Conservation (phyloP, 2,329 filamentous ascomycete genomes). For the Alternaria incomplexa region DNA sequence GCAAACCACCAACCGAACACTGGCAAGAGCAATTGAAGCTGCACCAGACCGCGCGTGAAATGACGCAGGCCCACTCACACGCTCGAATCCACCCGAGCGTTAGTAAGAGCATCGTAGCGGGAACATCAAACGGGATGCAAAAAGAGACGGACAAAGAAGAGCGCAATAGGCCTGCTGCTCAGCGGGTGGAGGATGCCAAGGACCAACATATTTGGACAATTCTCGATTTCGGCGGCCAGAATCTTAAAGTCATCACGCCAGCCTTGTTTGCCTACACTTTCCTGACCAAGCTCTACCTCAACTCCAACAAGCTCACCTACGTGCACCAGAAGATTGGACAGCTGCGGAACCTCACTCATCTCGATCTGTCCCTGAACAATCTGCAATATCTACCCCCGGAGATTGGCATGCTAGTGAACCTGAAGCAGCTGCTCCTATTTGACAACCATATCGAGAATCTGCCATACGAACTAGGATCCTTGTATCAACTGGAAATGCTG, state of each 20-base stretch:
- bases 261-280: conserved; percentile 87
- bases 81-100: conserved; percentile 73
- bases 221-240: conserved; percentile 95
- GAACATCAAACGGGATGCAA: conserved; percentile 57
- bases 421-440: conserved; percentile 85
- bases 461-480: conserved; percentile 84
- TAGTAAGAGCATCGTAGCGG: conserved; percentile 69
- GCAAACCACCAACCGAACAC: conserved; percentile 69
- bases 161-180: conserved; percentile 70
- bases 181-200: conserved; percentile 50
- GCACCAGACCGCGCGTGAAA: conserved; percentile 74
- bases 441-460: conserved; percentile 86
- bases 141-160: conserved; percentile 61
- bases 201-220: conserved; percentile 83
- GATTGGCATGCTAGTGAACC: conserved; percentile 94
- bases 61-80: conserved; percentile 76
- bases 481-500: conserved; percentile 86
- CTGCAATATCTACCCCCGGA: conserved; percentile 83
- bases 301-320: conserved; percentile 84
- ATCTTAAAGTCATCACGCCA: conserved; percentile 78
- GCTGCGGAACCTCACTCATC: conserved; percentile 77
- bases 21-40: conserved; percentile 88
- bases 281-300: conserved; percentile 88
- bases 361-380: conserved; percentile 90
- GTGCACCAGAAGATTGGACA: conserved; percentile 84